Conservation (phyloP, 139 green algal species). For the Bryopsis sp. region DNA sequence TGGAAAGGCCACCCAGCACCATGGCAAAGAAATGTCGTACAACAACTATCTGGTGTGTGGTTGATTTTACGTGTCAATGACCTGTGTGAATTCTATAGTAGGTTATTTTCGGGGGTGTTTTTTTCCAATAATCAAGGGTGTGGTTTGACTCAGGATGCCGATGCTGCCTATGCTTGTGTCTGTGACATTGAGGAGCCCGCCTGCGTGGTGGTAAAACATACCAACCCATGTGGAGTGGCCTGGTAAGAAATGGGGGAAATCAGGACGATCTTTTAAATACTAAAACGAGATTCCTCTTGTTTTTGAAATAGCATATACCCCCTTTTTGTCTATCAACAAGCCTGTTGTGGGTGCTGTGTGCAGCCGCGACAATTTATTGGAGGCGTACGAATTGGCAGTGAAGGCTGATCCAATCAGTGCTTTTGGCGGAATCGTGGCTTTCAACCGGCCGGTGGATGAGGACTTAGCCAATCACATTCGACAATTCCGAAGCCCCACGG, state of each 20-base stretch:
- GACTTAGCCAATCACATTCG: slow-evolving; percentile 83
- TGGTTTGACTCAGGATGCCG: slow-evolving; percentile 55
- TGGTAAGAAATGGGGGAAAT: neutral
- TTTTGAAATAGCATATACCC: no score
- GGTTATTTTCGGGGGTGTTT: no score
- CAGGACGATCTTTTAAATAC: no score
- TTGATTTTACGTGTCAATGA: no score
- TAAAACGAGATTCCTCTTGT: no score
- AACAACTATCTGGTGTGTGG: slow-evolving; percentile 92
- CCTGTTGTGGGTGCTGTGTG: no score
- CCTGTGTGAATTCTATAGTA: neutral
- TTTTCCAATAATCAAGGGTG: no score
- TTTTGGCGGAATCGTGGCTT: slow-evolving; percentile 98
- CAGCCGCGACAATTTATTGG: slow-evolving; percentile 2
- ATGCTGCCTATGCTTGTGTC: slow-evolving; percentile 51
- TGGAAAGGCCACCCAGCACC: slow-evolving; percentile 76
- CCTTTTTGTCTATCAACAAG: no score
- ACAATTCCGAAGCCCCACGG: slow-evolving; percentile 86
- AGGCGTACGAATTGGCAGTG: slow-evolving; percentile 87
- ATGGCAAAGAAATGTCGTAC: slow-evolving; percentile 99
- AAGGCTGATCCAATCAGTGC: slow-evolving; percentile 87
- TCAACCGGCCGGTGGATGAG: slow-evolving; percentile 84
- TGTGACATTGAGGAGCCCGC: slow-evolving; percentile 70
- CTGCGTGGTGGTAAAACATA: slow-evolving; percentile 99
- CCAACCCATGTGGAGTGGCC: slow-evolving; percentile 96